Base-by-base conservation (phyloP, 495 filamentous ascomycete genomes). In the Echria macrotheca region DNA sequence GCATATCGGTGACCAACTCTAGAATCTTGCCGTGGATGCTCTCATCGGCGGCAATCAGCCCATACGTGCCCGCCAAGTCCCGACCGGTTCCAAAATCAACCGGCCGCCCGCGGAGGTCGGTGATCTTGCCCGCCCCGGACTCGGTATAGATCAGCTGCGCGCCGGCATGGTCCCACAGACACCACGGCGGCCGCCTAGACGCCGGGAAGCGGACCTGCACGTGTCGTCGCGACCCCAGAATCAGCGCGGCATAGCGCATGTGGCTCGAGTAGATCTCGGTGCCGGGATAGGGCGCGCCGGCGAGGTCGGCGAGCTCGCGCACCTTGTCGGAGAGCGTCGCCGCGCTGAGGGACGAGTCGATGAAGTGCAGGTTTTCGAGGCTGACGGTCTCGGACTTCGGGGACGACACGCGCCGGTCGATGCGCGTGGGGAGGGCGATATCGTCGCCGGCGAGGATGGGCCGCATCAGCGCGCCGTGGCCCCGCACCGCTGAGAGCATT, bases 101-200 rank as follows among this genome's bases (percentile, higher is more conserved):
- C 2, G 50, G 49, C 40, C 66, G 66, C 5, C 77, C 70, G 6
- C 71, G 52, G 29, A 82, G 50, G 51, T 84, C 79, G 5, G 72
- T 80, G 8, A 84, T 67, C 24, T 65, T 68, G 29, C 73, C 75
- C 0, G 28, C 38, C 0, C 80, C 80, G 0, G 77, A 63, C 58
- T 84, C 80, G 53, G 71, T 60, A 49, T 72, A 79, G 44, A 84
- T 71, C 21, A 84, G 58, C 69, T 79, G 74, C 3, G 77, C 74
- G 5, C 79, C 80, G 0, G 73, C 74, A 58, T 84, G 80, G 51
- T 84, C 80, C 79, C 79, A 82, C 22, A 79, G 67, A 47, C 72
- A 75, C 47, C 49, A 56, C 1, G 37, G 12, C 17, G 40, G 38
- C 9, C 43, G 33, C 11, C 23, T 9, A 2, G 42, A 22, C 11